phyloP scores from a whole-genome alignment of 164 flowering plant species.

The Annona squamosa region DNA sequence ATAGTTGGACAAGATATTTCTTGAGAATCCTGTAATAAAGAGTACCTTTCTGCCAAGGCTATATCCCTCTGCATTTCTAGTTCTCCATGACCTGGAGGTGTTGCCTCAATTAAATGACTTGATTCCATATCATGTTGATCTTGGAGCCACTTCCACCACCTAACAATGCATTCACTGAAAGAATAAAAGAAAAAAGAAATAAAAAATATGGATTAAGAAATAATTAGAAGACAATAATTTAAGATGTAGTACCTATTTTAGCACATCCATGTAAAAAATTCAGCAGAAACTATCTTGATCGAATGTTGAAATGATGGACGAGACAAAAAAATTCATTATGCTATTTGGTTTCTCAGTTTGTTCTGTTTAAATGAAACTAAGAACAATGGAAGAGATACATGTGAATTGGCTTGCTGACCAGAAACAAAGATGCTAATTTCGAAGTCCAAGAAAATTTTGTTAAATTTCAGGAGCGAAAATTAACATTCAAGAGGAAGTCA shows the following conservation, averaged over 20 bases:
- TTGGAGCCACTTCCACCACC: constrained; percentile 90
- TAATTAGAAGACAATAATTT: background rate
- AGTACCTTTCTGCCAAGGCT: constrained; percentile 1
- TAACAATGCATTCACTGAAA: constrained; percentile 73
- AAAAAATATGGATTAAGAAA: background rate
- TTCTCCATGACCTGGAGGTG: constrained; percentile 13
- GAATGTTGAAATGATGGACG: too few relatives aligned
- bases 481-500: background rate
- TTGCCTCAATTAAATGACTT: constrained; percentile 13
- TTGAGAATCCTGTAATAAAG: background rate
- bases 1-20: background rate
- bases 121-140: constrained; percentile 25
- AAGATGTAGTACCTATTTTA: too few relatives aligned
- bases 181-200: constrained; percentile 1
- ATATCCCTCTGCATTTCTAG: constrained; percentile 26
- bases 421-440: too few relatives aligned
- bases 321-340: too few relatives aligned
- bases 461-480: background rate
- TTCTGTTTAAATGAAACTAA: too few relatives aligned
- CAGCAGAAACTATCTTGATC: too few relatives aligned
- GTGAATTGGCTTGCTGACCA: too few relatives aligned
- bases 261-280: too few relatives aligned
- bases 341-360: too few relatives aligned
- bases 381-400: too few relatives aligned
- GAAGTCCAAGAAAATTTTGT: too few relatives aligned